Percentiles rank a stretch among this genome's conserved stretches.
These are phyloP conservation scores for Phytopythium montanum DNA, from an alignment of 352 stramenopile species.

Conservation along the genomic window DNA sequence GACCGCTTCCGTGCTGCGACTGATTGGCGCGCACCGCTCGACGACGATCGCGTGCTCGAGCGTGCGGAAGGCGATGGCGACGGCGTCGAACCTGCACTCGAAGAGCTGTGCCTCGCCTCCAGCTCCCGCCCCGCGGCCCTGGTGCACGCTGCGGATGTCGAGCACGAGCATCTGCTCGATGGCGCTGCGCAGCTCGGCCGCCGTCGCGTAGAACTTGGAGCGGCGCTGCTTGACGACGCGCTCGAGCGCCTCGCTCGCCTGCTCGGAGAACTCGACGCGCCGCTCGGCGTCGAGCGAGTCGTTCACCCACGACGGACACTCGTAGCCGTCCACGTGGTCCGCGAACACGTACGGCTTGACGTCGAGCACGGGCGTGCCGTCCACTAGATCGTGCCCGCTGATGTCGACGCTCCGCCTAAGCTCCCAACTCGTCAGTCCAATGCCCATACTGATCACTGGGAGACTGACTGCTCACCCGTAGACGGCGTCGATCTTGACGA, in stretches of 20 bases:
- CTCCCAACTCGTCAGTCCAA: constrained; percentile 1
- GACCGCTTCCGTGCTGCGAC: background rate
- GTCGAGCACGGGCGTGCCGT: constrained; percentile 97
- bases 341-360: constrained; percentile 97
- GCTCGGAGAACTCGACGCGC: constrained; percentile 47
- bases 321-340: constrained; percentile 55
- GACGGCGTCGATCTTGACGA: constrained; percentile 90
- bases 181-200: constrained; percentile 45
- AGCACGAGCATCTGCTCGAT: constrained; percentile 82
- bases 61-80: constrained; percentile 75
- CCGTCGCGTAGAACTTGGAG: constrained; percentile 61
- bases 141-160: constrained; percentile 81
- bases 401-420: constrained; percentile 79
- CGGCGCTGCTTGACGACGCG: constrained; percentile 36
- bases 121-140: constrained; percentile 56
- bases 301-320: constrained; percentile 68
- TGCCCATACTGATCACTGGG: background rate
- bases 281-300: constrained; percentile 25
- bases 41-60: constrained; percentile 66
- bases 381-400: constrained; percentile 92
- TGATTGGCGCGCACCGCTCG: constrained; percentile 29
- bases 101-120: constrained; percentile 49
- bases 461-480: constrained; percentile 30
- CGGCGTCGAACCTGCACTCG: constrained; percentile 69
- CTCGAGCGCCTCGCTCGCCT: constrained; percentile 35